phyloP scores from a whole-genome alignment of 1,284 basidiomycete species.

The Trichosporon inkin region DNA sequence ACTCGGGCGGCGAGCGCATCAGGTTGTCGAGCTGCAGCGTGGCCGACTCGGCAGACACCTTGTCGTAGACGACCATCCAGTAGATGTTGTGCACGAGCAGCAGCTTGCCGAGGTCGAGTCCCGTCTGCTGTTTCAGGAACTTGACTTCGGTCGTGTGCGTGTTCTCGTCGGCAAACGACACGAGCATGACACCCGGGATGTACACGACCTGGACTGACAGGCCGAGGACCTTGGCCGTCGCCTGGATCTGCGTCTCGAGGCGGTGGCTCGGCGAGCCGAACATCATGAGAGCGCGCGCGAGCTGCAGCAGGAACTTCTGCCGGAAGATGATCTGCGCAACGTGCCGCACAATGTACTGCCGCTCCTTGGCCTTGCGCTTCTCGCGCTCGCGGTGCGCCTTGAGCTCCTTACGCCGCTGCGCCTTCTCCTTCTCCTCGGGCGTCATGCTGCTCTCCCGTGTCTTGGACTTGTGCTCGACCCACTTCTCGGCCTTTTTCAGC shows the following conservation, averaged over 20 bases:
- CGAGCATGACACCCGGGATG: slow-evolving; percentile 74
- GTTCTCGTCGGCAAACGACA: slow-evolving; percentile 74
- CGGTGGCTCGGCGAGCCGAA: slow-evolving; percentile 88
- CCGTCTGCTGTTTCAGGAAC: slow-evolving; percentile 70
- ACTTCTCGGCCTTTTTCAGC: slow-evolving; percentile 38
- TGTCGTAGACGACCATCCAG: slow-evolving; percentile 85
- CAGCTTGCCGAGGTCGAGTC: slow-evolving; percentile 72
- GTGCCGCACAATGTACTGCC: slow-evolving; percentile 80
- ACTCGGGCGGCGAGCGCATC: slow-evolving; percentile 63
- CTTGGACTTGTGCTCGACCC: slow-evolving; percentile 27
- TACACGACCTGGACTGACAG: slow-evolving; percentile 80
- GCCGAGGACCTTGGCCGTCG: slow-evolving; percentile 79
- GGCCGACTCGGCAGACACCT: slow-evolving; percentile 74
- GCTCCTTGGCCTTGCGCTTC: slow-evolving; percentile 55
- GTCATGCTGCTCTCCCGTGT: slow-evolving; percentile 18
- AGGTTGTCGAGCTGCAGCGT: slow-evolving; percentile 67
- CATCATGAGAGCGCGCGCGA: slow-evolving; percentile 89
- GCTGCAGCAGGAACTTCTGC: slow-evolving; percentile 85
- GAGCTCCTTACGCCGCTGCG: slow-evolving; percentile 48
- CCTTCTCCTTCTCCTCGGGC: slow-evolving; percentile 44
- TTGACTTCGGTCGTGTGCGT: slow-evolving; percentile 84
- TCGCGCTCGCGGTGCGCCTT: slow-evolving; percentile 51
- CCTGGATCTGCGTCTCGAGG: slow-evolving; percentile 78
- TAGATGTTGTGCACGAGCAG: slow-evolving; percentile 71
- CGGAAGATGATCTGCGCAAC: slow-evolving; percentile 80